Percentiles rank a stretch among this genome's conserved stretches.
Conservation (phyloP, 352 stramenopile genomes). For the Globisporangium rhizosaccharum region DNA sequence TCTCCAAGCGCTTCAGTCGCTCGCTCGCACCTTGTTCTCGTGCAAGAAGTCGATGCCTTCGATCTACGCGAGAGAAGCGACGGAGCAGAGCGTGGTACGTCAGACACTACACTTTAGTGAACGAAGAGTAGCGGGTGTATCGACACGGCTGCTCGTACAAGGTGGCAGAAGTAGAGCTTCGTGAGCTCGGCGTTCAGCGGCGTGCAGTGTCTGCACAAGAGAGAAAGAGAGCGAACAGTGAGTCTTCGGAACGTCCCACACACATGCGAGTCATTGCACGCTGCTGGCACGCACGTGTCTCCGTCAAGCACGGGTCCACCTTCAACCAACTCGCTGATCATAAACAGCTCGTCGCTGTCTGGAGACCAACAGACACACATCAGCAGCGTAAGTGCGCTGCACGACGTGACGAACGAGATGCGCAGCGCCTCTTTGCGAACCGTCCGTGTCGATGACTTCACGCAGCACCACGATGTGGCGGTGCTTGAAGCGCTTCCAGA, state of each 20-base stretch:
- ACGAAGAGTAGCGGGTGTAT: neutral
- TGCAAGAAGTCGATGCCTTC: slow-evolving; percentile 80
- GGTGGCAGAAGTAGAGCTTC: slow-evolving; percentile 71
- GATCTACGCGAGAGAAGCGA: slow-evolving; percentile 30
- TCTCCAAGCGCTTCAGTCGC: neutral
- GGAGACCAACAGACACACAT: neutral
- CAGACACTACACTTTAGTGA: neutral
- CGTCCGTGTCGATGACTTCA: slow-evolving; percentile 94
- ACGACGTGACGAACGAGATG: neutral
- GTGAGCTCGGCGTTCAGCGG: slow-evolving; percentile 50
- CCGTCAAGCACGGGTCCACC: slow-evolving; percentile 61
- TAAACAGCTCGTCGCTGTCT: slow-evolving; percentile 79
- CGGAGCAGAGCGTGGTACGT: slow-evolving; percentile 24
- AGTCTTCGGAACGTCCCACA: neutral
- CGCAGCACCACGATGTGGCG: slow-evolving; percentile 91
- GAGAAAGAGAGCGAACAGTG: neutral
- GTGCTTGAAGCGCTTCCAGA: slow-evolving; percentile 96
- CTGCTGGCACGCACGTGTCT: slow-evolving; percentile 35
- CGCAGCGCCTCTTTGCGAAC: slow-evolving; percentile 18
- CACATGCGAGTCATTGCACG: neutral
- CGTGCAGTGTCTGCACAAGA: slow-evolving; percentile 47
- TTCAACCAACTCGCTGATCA: slow-evolving; percentile 81
- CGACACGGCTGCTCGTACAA: slow-evolving; percentile 27
- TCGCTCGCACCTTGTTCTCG: slow-evolving; percentile 55
- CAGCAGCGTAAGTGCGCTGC: neutral